Base-by-base conservation (phyloP, 495 filamentous ascomycete genomes). In the Penicillium cosmopolitanum region DNA sequence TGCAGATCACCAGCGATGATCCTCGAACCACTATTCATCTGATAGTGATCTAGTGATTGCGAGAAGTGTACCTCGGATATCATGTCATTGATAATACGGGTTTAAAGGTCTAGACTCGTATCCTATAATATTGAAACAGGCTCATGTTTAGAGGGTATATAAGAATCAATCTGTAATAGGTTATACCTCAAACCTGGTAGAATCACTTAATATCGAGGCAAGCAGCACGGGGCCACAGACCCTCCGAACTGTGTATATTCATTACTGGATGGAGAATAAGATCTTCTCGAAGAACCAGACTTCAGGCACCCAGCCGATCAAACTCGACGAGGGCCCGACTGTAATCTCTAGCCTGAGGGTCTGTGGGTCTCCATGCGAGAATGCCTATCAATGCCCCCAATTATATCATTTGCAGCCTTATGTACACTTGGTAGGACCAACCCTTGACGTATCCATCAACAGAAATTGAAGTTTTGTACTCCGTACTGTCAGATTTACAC, bases 1-100 rank as follows among this genome's bases (percentile, higher is more conserved):
- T 46, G 53, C 19, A 25, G 53, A 56, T 56, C 53, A 7, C 16
- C 19, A 18, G 42, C 16, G 53, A 56, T 13, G 53, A 56, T 56
- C 53, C 5, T 25, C 15, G 15, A n/a, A 46, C 47, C 42, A 15
- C 23, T 13, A 12, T 19, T 21, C 25, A 35, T 43, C 53, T 13
- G 21, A 33, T 35, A 31, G 25, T 19, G 25, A n/a, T 36, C 5
- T 40, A n/a, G 42, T 16, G 9, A 44, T 19, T 31, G 28, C 8
- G 28, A 6, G 2, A 31, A 7, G 0, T 31, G 28, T 9, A 31
- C 5, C 28, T 31, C 28, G 28, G 28, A 31, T 9, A 4, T 31
- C 0, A 5, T 28, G 4, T 5, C 25, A 8, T 31, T 6, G 28
- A 31, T 31, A 6, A 31, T 9, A 31, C 8, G 5, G 28, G 28